Base-by-base conservation (phyloP, 306 rosid species). In the Corylus heterophylla region DNA sequence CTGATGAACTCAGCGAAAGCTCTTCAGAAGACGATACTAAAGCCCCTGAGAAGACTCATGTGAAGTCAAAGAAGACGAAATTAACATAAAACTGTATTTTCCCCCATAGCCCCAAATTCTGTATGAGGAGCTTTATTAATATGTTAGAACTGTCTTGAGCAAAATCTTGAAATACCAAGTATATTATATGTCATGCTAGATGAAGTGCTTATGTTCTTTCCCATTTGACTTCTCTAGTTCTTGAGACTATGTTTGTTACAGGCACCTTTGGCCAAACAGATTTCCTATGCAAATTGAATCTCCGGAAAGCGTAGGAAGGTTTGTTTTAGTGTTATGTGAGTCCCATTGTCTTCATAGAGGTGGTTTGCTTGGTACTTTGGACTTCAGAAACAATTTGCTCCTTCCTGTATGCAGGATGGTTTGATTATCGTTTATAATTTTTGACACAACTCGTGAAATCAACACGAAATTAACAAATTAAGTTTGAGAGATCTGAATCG, bases 1-100 rank as follows among this genome's bases (percentile, higher is more conserved):
- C 98, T 0, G 93, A 94, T 58, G 97, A 92, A 76, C 77, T 83
- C n/a, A 82, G 80, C 69, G 98, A 88, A 81, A 77, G 79, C 56
- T 87, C 89, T 66, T 92, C 94, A 2, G 94, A 85, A 31, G 98
- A 92, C 2, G 96, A 88, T 1, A 89, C 82, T 4, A 87, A 89
- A 71, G 79, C 70, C 62, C 69, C 74, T 47, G 90, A 85, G 89
- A 86, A 89, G 85, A 78, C 92, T 78, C 82, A 69, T 17, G 77
- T 9, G 55, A 88, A 90, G 68, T 74, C 90, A 7, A 94, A 94
- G 92, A 94, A 94, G 83, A 85, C 93, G 6, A 92, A 92, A 76
- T 20, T 87, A 55, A 88, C 84, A 25, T 94, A 88, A 88, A 27
- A 29, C 8, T 12, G 55, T 18, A 37, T 29, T 18, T 1, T 25